phyloP scores from a whole-genome alignment of 257 asterid species.

The Ilex aquifolium region DNA sequence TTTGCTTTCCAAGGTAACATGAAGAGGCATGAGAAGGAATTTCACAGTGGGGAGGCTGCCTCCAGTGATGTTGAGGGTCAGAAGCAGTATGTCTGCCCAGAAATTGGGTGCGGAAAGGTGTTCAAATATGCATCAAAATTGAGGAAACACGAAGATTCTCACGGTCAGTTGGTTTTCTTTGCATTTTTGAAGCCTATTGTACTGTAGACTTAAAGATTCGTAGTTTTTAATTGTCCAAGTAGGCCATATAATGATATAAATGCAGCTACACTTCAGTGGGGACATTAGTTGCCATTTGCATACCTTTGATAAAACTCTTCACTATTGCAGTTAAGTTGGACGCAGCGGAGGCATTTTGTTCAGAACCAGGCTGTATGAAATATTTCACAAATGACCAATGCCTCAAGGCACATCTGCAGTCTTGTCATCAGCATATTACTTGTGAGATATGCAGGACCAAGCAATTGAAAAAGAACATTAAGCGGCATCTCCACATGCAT shows the following conservation, averaged over 20 bases:
- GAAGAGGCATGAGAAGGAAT: conserved; percentile 63
- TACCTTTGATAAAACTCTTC: background rate
- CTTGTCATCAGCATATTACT: conserved; percentile 56
- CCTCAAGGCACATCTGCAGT: conserved; percentile 62
- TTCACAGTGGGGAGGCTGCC: conserved; percentile 40
- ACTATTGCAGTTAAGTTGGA: conserved; percentile 65
- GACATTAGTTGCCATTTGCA: background rate
- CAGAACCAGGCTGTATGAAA: conserved; percentile 83
- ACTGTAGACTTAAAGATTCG: too few relatives aligned
- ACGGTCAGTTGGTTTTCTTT: conserved; percentile 36
- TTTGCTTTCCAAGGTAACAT: conserved; percentile 61
- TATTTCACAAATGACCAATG: conserved; percentile 62
- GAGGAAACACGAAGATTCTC: conserved; percentile 68
- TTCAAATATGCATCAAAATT: conserved; percentile 64
- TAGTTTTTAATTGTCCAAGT: too few relatives aligned
- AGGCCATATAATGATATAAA: too few relatives aligned
- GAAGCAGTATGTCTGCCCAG: conserved; percentile 51
- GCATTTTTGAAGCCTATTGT: too few relatives aligned
- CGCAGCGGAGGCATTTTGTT: conserved; percentile 65
- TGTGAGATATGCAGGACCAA: conserved; percentile 74
- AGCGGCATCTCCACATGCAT: conserved; percentile 72
- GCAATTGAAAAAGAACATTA: conserved; percentile 79
- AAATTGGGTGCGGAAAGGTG: conserved; percentile 75
- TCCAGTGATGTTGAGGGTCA: conserved; percentile 26
- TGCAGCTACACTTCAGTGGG: too few relatives aligned